Base-by-base conservation (phyloP, 1,139 yeast species). In the Pichia cactophila region DNA sequence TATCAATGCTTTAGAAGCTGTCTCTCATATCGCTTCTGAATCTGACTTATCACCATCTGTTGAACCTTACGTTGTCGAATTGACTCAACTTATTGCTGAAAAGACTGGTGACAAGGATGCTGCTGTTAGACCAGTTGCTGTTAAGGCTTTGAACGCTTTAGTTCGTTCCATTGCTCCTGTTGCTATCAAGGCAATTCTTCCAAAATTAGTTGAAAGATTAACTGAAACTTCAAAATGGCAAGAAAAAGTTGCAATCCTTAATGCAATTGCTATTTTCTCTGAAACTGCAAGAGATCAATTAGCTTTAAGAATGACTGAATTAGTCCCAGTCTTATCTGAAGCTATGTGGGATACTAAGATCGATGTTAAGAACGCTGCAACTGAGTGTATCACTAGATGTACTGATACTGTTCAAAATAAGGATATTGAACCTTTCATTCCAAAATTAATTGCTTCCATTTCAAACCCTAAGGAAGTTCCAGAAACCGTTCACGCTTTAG, bases 271-370 rank as follows among this genome's bases (percentile, higher is more conserved):
- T 60, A 81, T 82, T 64, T 80, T 92, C 67, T 98, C 92, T 66
- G 95, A 88, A 71, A 80, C 89, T 63, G 96, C 98, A 64, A 92
- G 90, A 74, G 88, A 76, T 65, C 98, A 90, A 80, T 78, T 92
- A 65, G 96, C 98, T 64, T 81, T 92, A 69, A 88, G 97, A 81
- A 90, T 92, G 97, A 96, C 97, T 67, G 97, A 92, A 79, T 83
- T 92, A 73, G 90, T 92, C 67, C 98, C 98, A 73, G 94, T 86
- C 61, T 79, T 92, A 68, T 92, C 98, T 62, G 98, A 92, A 79
- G 87, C 97, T 65, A 92, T 92, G 97, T 92, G 98, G 98, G 98
- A 92, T 74, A 92, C 98, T 76, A 92, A 92, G 83, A 80, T 81
- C 74, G 97, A 92, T 70, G 97, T 92, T 71, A 92, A 92, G 85